Percentiles rank a stretch among this genome's conserved stretches.
Conservation (phyloP, 306 rosid genomes). For the Oxytropis ochrocephala region DNA sequence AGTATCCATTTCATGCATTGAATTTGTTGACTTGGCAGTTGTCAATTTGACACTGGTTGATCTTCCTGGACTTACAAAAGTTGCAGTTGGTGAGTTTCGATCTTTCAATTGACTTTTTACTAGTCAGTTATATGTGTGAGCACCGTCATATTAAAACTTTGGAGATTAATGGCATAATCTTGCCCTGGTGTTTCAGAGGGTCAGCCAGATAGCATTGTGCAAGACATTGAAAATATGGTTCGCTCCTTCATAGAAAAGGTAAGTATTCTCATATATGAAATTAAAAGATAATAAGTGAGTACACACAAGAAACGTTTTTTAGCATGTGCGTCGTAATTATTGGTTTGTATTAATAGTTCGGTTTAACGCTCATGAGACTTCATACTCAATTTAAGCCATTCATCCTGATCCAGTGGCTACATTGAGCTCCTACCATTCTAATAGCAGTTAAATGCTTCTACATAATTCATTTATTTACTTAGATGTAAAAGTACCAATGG, state of each 20-base stretch:
- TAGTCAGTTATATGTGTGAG: neutral
- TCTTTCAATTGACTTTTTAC: constrained; percentile 3
- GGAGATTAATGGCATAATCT: constrained; percentile 7
- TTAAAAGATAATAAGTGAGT: neutral
- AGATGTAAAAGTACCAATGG: neutral
- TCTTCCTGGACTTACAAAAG: constrained; percentile 98
- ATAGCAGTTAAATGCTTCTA: neutral
- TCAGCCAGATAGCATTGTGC: constrained; percentile 86
- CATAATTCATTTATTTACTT: neutral
- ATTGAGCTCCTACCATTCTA: neutral
- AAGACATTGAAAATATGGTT: constrained; percentile 91
- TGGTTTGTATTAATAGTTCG: constrained; percentile 3
- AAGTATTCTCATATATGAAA: neutral
- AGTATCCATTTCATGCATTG: constrained; percentile 21
- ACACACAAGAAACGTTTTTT: neutral
- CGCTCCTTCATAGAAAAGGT: constrained; percentile 92
- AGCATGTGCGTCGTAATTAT: neutral
- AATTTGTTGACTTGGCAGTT: constrained; percentile 57
- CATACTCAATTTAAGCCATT: constrained; percentile 6
- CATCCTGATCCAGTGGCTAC: neutral
- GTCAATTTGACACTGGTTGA: constrained; percentile 95
- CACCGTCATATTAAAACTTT: neutral
- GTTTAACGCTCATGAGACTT: constrained; percentile 1
- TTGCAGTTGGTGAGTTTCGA: constrained; percentile 81
- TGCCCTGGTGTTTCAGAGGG: constrained; percentile 55